These are phyloP conservation scores for Saraca asoca DNA, from an alignment of 331 rosid species.

Conservation along the genomic window DNA sequence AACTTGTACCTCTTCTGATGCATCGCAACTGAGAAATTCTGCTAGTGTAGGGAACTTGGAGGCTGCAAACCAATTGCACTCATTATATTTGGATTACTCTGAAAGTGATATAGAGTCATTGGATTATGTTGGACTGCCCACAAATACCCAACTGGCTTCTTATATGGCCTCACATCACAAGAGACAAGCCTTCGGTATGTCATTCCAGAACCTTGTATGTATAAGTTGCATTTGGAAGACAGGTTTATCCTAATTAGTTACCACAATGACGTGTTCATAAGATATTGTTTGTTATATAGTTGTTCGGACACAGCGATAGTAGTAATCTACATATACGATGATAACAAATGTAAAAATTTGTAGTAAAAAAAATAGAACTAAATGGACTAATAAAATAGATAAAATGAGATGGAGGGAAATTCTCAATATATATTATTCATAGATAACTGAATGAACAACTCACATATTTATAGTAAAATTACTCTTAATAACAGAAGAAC, in stretches of 20 bases:
- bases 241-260: slow-evolving; percentile 15
- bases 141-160: slow-evolving; percentile 59
- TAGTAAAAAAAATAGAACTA: no score
- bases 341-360: no score
- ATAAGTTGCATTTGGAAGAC: slow-evolving; percentile 3
- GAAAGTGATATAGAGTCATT: slow-evolving; percentile 76
- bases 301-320: no score
- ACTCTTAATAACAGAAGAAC: no score
- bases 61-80: slow-evolving; percentile 42
- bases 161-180: slow-evolving; percentile 71
- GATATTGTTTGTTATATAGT: neutral
- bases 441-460: no score
- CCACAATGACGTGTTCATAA: neutral
- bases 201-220: slow-evolving; percentile 23
- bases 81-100: slow-evolving; percentile 54
- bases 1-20: slow-evolving; percentile 58
- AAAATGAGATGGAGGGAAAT: no score
- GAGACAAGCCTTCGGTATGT: slow-evolving; percentile 88
- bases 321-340: no score
- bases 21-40: slow-evolving; percentile 50
- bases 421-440: no score
- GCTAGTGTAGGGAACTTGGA: slow-evolving; percentile 45
- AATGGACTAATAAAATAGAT: no score
- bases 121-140: slow-evolving; percentile 51
- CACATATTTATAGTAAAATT: no score